phyloP scores from a whole-genome alignment of 306 rosid species.

The Castanopsis chinensis region DNA sequence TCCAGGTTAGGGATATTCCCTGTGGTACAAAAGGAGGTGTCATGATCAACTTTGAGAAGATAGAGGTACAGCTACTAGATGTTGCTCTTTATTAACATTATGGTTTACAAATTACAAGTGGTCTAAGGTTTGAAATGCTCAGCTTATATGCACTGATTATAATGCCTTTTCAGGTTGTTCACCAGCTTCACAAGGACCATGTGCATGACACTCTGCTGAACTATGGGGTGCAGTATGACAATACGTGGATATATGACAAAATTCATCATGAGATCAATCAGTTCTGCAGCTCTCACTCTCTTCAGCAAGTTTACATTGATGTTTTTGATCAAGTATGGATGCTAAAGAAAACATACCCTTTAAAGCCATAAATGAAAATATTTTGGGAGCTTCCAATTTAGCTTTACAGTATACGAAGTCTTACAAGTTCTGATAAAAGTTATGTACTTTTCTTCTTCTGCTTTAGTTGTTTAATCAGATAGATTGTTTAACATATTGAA shows the following conservation, averaged over 20 bases:
- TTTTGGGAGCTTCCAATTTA: not conserved
- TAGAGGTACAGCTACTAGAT: slow-evolving; percentile 53
- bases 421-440: not conserved
- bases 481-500: slow-evolving; percentile 11
- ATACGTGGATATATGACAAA: slow-evolving; percentile 95
- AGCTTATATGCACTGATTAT: not conserved
- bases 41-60: slow-evolving; percentile 84
- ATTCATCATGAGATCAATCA: slow-evolving; percentile 96
- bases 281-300: slow-evolving; percentile 86
- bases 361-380: slow-evolving; percentile 6
- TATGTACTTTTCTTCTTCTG: not conserved
- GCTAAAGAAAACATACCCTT: not conserved
- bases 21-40: slow-evolving; percentile 98
- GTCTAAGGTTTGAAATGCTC: slow-evolving; percentile 4
- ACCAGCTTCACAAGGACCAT: slow-evolving; percentile 70
- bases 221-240: slow-evolving; percentile 80
- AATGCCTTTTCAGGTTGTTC: slow-evolving; percentile 63
- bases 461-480: not conserved
- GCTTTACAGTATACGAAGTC: not conserved
- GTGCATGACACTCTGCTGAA: slow-evolving; percentile 78
- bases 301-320: slow-evolving; percentile 91
- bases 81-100: not conserved
- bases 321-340: slow-evolving; percentile 80
- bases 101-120: not conserved
- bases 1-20: slow-evolving; percentile 89